Percentiles rank a stretch among this genome's conserved stretches.
phyloP scores from a whole-genome alignment of 441 rosid genomes.

The Syzygium malaccense region DNA sequence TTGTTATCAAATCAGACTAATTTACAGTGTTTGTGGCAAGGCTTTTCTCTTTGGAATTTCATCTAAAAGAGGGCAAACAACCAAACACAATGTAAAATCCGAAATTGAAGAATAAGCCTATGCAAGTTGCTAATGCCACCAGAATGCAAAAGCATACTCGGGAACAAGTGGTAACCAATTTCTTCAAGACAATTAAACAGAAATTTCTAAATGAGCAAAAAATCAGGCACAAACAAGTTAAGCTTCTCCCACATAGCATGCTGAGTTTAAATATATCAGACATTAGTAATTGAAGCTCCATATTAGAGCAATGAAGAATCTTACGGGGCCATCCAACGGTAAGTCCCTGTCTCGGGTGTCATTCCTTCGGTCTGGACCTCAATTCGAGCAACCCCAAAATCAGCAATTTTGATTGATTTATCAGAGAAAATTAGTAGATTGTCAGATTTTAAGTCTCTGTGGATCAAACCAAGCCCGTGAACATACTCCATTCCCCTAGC shows the following conservation, averaged over 20 bases:
- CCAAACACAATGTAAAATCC: not conserved
- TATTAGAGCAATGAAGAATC: slow-evolving; percentile 14
- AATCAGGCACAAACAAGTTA: not conserved
- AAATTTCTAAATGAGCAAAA: not conserved
- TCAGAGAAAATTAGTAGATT: slow-evolving; percentile 84
- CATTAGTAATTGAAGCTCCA: not conserved
- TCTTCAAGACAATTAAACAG: not conserved
- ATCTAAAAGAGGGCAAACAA: not conserved
- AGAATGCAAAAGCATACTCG: not conserved
- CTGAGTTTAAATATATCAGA: not conserved
- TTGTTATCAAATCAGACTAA: not conserved
- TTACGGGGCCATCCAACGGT: slow-evolving; percentile 99
- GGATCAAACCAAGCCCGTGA: slow-evolving; percentile 77
- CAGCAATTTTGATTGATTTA: slow-evolving; percentile 90
- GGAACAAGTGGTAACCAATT: not conserved
- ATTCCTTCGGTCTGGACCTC: slow-evolving; percentile 99
- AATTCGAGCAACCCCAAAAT: slow-evolving; percentile 95
- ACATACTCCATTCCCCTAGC: slow-evolving; percentile 97
- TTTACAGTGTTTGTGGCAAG: not conserved
- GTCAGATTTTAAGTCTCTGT: slow-evolving; percentile 89
- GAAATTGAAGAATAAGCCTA: not conserved
- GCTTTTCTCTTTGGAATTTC: not conserved
- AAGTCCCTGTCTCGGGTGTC: slow-evolving; percentile 98
- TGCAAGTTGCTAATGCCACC: not conserved
- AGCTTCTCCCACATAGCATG: not conserved